phyloP scores from a whole-genome alignment of 345 rosid species.

The Theobroma cacao region DNA sequence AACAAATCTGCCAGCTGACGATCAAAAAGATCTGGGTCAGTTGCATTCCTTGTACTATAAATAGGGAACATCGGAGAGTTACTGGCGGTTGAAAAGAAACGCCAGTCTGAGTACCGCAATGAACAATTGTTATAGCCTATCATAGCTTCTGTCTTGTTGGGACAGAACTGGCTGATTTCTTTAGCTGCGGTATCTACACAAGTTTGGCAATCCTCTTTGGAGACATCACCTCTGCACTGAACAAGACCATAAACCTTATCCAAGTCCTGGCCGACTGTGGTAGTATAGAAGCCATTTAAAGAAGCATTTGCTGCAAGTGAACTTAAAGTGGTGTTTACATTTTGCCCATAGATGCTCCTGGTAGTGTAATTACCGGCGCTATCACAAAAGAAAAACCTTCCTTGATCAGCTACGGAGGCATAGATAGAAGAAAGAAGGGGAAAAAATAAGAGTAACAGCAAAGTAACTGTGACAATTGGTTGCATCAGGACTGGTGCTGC shows the following conservation, averaged over 20 bases:
- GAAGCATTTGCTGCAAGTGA: conserved; percentile 31
- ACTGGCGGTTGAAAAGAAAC: conserved; percentile 25
- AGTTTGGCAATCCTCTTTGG: conserved; percentile 25
- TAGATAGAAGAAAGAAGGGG: background rate
- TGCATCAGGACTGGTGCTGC: conserved; percentile 3
- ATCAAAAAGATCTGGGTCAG: conserved; percentile 15
- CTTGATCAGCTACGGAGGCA: background rate
- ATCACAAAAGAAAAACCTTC: conserved; percentile 4
- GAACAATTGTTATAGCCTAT: conserved; percentile 19
- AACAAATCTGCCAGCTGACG: conserved; percentile 20
- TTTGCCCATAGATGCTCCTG: conserved; percentile 20
- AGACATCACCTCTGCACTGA: conserved; percentile 27
- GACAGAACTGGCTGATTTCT: conserved; percentile 21
- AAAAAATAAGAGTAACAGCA: background rate
- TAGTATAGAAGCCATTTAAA: conserved; percentile 12
- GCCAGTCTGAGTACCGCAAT: conserved; percentile 23
- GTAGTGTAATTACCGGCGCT: conserved; percentile 20
- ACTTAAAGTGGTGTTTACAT: conserved; percentile 21
- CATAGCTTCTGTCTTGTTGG: conserved; percentile 28
- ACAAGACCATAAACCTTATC: conserved; percentile 23
- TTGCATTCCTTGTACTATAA: background rate
- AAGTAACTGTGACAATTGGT: background rate
- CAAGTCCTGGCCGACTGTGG: conserved; percentile 10
- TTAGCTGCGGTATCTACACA: conserved; percentile 14
- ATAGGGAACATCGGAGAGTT: background rate